A percentile compares a stretch with the other conserved stretches of the same genome.
phyloP scores from a whole-genome alignment of 805 yeast genomes.

The Hanseniaspora vineae region DNA sequence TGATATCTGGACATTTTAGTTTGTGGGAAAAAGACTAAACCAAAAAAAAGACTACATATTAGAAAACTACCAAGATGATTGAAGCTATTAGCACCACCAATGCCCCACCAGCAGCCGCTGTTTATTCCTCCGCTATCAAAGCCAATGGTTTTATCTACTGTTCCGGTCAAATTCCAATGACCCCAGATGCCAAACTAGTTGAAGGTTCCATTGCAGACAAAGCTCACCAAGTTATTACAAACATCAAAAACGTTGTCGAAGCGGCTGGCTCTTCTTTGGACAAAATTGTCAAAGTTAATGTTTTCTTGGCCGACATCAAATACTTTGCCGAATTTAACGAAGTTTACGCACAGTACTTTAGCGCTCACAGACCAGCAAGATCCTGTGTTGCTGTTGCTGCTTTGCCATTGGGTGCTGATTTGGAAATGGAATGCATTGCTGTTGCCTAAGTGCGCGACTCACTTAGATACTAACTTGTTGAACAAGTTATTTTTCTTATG shows the following conservation, averaged over 20 bases:
- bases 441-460: too few species aligned
- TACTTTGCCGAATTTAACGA: slow-evolving; percentile 67
- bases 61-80: slow-evolving; percentile 7
- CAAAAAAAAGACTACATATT: background rate
- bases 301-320: slow-evolving; percentile 74
- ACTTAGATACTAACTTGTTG: too few species aligned
- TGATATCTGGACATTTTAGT: too few species aligned
- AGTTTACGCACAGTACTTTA: slow-evolving; percentile 59
- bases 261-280: slow-evolving; percentile 69
- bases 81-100: slow-evolving; percentile 32
- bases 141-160: slow-evolving; percentile 62
- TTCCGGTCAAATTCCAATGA: slow-evolving; percentile 82
- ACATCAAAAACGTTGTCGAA: slow-evolving; percentile 51
- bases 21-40: too few species aligned
- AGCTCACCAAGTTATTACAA: slow-evolving; percentile 51
- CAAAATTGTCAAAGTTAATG: slow-evolving; percentile 48
- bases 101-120: slow-evolving; percentile 95
- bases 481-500: too few species aligned
- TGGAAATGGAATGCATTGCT: slow-evolving; percentile 79
- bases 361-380: slow-evolving; percentile 72
- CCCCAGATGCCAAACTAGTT: slow-evolving; percentile 57
- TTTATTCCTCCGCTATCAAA: slow-evolving; percentile 91
- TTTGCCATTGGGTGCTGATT: slow-evolving; percentile 68
- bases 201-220: slow-evolving; percentile 56
- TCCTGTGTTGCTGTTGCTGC: slow-evolving; percentile 82